Evolutionary conservation across 192 early-diverging fungal species (phyloP), one percentile per base, ranked within the genome.

Genomic region (Rhizophagus prolifer): DNA sequence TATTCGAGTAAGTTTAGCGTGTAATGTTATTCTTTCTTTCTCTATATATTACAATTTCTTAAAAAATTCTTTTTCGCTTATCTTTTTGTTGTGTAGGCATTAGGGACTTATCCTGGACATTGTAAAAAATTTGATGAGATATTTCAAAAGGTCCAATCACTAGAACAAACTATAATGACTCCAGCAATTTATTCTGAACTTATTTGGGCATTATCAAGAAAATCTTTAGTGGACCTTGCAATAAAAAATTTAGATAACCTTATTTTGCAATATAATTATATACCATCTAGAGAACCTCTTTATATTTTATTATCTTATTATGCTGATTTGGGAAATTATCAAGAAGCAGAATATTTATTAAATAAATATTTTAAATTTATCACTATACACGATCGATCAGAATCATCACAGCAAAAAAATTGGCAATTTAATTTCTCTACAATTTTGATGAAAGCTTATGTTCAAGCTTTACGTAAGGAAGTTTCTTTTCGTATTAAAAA

Each of bases 171-270:
- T 6, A 0, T n/a, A 54, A 34, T 66, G 16, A 66, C 64, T 36
- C 31, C 64, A 21, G 23, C 36, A 26, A 46, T 71, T 46, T 71
- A 26, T 58, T 71, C 69, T 26, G 26, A 58, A 47, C 36, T 54
- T 28, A 71, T 58, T 50, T 71, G 70, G 70, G 47, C 70, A 25
- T 58, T 71, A 31, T 26, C 70, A 71, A 23, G 70, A 71, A 71
- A 71, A 58, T 47, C 44, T 19, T n/a, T n/a, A n/a, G 25, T 71
- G 5, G 12, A 47, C 5, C 41, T 26, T 30, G 70, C 70, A 46
- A 71, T 30, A 21, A 12, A 23, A 14, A 28, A 71, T 30, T 31
- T 71, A 47, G 70, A 71, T 47, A 8, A 50, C 31, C 13, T 71
- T 7, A 71, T 54, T 8, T 47, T n/a, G 0, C 10, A 71, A n/a